Conservation (phyloP, 805 yeast species). For the Candida oleophila region DNA sequence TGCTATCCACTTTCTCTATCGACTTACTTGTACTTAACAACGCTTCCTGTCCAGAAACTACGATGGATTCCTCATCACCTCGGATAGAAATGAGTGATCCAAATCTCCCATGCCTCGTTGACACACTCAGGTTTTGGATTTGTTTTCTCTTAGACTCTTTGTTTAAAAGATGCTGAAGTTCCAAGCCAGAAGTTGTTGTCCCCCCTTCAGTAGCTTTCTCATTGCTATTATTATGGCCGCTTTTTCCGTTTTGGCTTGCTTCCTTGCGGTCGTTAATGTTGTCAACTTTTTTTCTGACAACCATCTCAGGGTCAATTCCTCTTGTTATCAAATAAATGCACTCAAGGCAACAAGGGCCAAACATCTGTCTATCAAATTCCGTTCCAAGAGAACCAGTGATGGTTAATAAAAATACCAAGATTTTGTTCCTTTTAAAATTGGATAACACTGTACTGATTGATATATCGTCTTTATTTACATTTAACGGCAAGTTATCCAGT, state of each 20-base stretch:
- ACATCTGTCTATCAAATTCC: slow-evolving; percentile 60
- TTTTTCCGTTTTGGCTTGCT: background rate
- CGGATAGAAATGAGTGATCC: slow-evolving; percentile 81
- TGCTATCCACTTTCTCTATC: slow-evolving; percentile 61
- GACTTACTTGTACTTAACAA: slow-evolving; percentile 50
- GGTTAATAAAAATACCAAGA: slow-evolving; percentile 69
- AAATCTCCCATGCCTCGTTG: slow-evolving; percentile 85
- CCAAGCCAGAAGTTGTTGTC: slow-evolving; percentile 27
- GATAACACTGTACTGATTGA: slow-evolving; percentile 55
- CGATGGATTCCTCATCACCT: slow-evolving; percentile 58
- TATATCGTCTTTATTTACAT: slow-evolving; percentile 64
- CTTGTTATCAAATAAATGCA: slow-evolving; percentile 61
- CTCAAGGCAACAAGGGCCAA: slow-evolving; percentile 68
- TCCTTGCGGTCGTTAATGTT: slow-evolving; percentile 45
- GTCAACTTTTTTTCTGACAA: slow-evolving; percentile 35
- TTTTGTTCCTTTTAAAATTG: slow-evolving; percentile 68
- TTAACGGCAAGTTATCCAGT: slow-evolving; percentile 51
- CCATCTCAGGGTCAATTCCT: slow-evolving; percentile 46
- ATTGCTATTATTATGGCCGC: background rate
- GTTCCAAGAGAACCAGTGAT: slow-evolving; percentile 61
- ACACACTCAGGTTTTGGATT: slow-evolving; percentile 47
- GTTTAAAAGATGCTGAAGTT: slow-evolving; percentile 51
- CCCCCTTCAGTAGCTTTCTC: background rate
- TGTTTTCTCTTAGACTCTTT: slow-evolving; percentile 59
- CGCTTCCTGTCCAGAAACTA: slow-evolving; percentile 72